These are phyloP conservation scores for Acephala macrosclerotiorum DNA, from an alignment of 2,329 filamentous ascomycete genomes.

Conservation along the genomic window DNA sequence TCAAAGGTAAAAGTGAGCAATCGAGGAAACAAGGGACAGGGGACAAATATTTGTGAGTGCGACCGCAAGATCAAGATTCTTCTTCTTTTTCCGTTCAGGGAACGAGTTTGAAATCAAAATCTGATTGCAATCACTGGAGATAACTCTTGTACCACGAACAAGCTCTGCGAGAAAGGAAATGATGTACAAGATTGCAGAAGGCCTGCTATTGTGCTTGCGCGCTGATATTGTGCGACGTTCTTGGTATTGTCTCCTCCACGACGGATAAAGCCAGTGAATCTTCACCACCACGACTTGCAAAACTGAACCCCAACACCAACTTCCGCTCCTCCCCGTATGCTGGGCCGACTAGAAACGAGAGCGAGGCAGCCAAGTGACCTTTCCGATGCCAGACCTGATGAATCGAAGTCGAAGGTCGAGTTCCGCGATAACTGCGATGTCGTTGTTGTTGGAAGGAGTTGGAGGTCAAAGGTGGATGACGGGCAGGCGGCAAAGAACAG, in stretches of 20 bases:
- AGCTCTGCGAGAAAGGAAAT: conserved; percentile 42
- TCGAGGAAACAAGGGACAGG: conserved; percentile 35
- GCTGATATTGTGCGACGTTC: conserved; percentile 33
- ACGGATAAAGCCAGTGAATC: conserved; percentile 38
- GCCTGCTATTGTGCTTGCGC: conserved; percentile 32
- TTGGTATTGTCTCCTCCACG: conserved; percentile 39
- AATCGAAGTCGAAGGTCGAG: conserved; percentile 6
- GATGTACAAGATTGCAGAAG: conserved; percentile 47
- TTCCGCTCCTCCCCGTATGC: conserved; percentile 27
- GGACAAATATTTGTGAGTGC: conserved; percentile 39
- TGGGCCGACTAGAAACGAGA: conserved; percentile 14
- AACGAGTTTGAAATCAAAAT: conserved; percentile 47
- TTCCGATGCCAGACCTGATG: conserved; percentile 19
- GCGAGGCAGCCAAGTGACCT: conserved; percentile 11
- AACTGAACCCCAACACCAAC: conserved; percentile 23
- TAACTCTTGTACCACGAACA: conserved; percentile 42
- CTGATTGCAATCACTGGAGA: conserved; percentile 47
- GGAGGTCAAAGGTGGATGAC: conserved; percentile 1
- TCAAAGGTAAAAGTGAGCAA: conserved; percentile 37
- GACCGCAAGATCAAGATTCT: conserved; percentile 45
- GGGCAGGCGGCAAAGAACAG: conserved; percentile 5
- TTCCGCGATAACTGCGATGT: conserved; percentile 10
- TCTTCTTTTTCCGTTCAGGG: conserved; percentile 46
- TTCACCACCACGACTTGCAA: conserved; percentile 29
- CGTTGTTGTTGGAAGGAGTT: not conserved